phyloP scores from a whole-genome alignment of 306 rosid species.

The Vigna radiata region DNA sequence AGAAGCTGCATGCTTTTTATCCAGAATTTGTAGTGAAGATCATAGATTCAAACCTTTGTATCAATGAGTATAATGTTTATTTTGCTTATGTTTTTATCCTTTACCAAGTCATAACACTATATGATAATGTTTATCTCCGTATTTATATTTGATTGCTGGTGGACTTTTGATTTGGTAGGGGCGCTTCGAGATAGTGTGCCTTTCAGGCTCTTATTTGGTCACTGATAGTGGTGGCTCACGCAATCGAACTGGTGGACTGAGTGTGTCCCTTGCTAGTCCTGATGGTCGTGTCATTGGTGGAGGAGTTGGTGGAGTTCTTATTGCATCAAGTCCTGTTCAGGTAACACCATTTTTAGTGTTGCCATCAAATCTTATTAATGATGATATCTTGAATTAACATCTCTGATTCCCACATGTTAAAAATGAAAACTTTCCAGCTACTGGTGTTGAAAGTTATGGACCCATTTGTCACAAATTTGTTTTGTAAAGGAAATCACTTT shows the following conservation, averaged over 20 bases:
- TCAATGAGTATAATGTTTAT: background rate
- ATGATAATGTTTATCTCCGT: background rate
- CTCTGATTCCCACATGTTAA: background rate
- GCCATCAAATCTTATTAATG: background rate
- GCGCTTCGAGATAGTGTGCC: conserved; percentile 85
- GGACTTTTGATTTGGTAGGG: conserved; percentile 60
- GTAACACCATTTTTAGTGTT: conserved; percentile 49
- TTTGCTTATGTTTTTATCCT: background rate
- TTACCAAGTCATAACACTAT: background rate
- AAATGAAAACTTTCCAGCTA: background rate
- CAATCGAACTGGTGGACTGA: conserved; percentile 72
- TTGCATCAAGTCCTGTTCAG: conserved; percentile 92
- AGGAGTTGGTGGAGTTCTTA: conserved; percentile 78
- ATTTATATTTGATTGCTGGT: conserved; percentile 9
- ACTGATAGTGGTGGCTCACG: conserved; percentile 63
- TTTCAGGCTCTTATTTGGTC: conserved; percentile 75
- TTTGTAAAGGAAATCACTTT: background rate
- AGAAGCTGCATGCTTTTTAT: background rate
- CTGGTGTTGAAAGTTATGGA: background rate
- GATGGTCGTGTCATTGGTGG: conserved; percentile 90
- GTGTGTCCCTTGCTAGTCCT: conserved; percentile 89
- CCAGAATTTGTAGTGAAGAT: background rate
- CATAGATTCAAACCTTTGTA: background rate
- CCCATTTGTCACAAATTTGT: background rate
- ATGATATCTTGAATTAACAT: conserved; percentile 6